These are phyloP conservation scores for Xanthoconium purpureum DNA, from an alignment of 768 basidiomycete species.

Conservation along the genomic window DNA sequence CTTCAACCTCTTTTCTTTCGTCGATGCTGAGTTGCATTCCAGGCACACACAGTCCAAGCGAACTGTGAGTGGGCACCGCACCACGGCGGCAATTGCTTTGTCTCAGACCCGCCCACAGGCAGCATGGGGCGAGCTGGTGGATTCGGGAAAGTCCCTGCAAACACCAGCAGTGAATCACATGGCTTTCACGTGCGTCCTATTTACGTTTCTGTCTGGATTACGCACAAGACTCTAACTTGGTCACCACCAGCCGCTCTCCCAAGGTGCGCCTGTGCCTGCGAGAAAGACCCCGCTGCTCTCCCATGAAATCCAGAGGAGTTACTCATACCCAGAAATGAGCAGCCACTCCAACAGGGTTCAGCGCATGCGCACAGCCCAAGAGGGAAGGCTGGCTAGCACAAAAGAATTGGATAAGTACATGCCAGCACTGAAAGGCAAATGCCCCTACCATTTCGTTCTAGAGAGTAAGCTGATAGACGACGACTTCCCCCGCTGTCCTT, in stretches of 20 bases:
- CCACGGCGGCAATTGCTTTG: neutral
- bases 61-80: neutral
- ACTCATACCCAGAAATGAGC: neutral
- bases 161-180: neutral
- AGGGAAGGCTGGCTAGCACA: neutral
- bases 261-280: neutral
- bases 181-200: neutral
- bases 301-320: neutral
- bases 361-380: neutral
- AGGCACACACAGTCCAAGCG: neutral
- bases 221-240: neutral
- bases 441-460: constrained; percentile 7
- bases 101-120: neutral
- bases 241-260: neutral
- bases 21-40: neutral
- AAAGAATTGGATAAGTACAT: no score
- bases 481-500: neutral
- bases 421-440: constrained; percentile 3
- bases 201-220: neutral
- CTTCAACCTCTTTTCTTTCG: neutral
- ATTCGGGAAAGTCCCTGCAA: neutral
- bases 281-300: neutral
- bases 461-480: neutral
- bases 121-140: neutral
- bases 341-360: neutral